Evolutionary conservation across 148 eudicot genomes (phyloP), one percentile per base, ranked within the genome.

Genomic region (Spergularia marina): DNA sequence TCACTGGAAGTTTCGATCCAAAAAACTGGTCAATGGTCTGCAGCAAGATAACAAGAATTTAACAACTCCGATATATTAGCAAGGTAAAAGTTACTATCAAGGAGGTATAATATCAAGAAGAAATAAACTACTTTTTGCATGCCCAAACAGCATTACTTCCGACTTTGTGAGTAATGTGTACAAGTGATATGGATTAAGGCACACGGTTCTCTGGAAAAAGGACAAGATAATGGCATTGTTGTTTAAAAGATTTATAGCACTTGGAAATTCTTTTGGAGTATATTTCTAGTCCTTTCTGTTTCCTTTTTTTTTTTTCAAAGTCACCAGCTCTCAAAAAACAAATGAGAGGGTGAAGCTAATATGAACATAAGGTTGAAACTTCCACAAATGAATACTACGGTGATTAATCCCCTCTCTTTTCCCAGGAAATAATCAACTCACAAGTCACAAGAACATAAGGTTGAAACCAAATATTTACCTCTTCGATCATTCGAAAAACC

Each of bases 11-110:
- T 39, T 80, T 90, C 87, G 90, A 80, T 68, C 87, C 86, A 68
- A 94, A 94, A 74, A 94, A 86, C 73, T 91, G 98, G 81, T 86
- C 97, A 75, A 87, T 90, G 2, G 98, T 91, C 98, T 94, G 93
- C 90, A 86, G 72, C 70, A 66, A 74, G 68, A 66, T 20, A 53
- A 30, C 36, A 30, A 30, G 36, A 30, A 30, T 30, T 30, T 30
- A 30, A 30, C 36, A 30, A 30, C 3, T 30, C 36, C 36, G 3
- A 30, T 2, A 30, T 30, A 30, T 30, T 30, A 30, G 36, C 36
- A 30, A 2, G 20, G 17, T 49, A 20, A 44, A 30, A 62, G 7
- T 30, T 62, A 44, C 44, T 39, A 65, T 65, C 68, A 65, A 65
- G 49, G 39, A 65, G n/a, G 15, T 4, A 41, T 7, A 41, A 41